Evolutionary conservation across 352 stramenopile genomes (phyloP).

Genomic region (Phytophthora kernoviae): DNA sequence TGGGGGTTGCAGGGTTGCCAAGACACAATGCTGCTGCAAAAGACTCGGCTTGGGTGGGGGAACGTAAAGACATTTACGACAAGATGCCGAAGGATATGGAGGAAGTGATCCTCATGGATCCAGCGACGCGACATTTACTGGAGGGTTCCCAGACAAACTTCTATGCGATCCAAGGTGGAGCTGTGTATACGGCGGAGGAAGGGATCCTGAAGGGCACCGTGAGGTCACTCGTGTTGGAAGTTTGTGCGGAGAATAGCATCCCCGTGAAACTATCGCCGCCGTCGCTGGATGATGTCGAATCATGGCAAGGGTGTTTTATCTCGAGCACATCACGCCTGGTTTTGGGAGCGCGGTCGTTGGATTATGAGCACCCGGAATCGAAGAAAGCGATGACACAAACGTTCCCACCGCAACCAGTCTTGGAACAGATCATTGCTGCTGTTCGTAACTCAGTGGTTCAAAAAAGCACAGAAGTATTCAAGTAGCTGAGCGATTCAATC

Average conservation of each 20-base stretch:
- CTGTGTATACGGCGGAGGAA: slow-evolving; percentile 68
- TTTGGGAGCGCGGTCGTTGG: slow-evolving; percentile 53
- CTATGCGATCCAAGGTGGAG: slow-evolving; percentile 59
- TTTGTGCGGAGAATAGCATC: slow-evolving; percentile 58
- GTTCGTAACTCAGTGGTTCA: slow-evolving; percentile 53
- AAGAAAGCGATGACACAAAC: slow-evolving; percentile 28
- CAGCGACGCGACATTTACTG: slow-evolving; percentile 49
- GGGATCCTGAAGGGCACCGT: slow-evolving; percentile 83
- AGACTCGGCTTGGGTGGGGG: slow-evolving; percentile 75
- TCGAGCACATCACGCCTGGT: slow-evolving; percentile 84
- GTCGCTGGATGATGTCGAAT: slow-evolving; percentile 50
- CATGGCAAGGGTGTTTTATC: slow-evolving; percentile 83
- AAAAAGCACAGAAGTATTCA: slow-evolving; percentile 70
- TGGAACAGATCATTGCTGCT: slow-evolving; percentile 47
- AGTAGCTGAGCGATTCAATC: slow-evolving; percentile 22
- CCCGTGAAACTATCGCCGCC: slow-evolving; percentile 60
- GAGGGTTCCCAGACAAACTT: slow-evolving; percentile 90
- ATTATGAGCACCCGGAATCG: slow-evolving; percentile 49
- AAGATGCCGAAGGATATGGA: slow-evolving; percentile 66
- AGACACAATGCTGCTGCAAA: slow-evolving; percentile 79
- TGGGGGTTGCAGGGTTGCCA: slow-evolving; percentile 67
- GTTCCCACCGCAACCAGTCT: slow-evolving; percentile 45
- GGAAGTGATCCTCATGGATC: slow-evolving; percentile 88
- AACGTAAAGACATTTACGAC: slow-evolving; percentile 81
- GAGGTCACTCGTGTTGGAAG: slow-evolving; percentile 71